Evolutionary conservation across 108 stramenopile species (phyloP), one percentile per base, ranked within the genome.

Genomic region (Cyclotella atomus): DNA sequence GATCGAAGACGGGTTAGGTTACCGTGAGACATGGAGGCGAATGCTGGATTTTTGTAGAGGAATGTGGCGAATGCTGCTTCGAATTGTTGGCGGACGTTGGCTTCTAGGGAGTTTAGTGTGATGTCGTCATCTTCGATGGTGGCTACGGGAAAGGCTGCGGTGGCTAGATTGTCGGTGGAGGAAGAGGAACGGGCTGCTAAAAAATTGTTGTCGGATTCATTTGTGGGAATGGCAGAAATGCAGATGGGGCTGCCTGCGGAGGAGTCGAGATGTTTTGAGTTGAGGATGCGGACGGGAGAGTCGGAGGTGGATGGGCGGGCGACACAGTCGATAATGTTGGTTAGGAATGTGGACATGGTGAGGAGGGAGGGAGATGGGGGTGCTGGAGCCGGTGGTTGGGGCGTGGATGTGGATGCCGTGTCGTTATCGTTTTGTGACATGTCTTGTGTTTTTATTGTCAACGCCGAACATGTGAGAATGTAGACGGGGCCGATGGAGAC

Each of bases 281-380:
- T 50, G 47, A 62, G 21, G 28, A 79, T 44, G 19, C 77, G 70
- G 49, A 79, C 71, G 33, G 77, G 77, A 2, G 65, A 71, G 35
- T 79, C 77, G 17, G 70, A 70, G 15, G 77, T 79, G 29, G 70
- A 71, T 27, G 77, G 77, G 0, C 57, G 70, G 12, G 77, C 77
- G 47, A 79, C 65, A 50, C 64, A 79, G 70, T 79, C 77, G 66
- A 79, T 79, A 24, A 79, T 79, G 36, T 62, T 62, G 57, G 54
- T 79, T 17, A 79, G 33, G 45, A 79, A 72, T 20, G 70, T 55
- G 1, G 54, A 66, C 70, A 79, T 79, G 36, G 6, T 71, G 23
- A 44, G 9, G 38, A 62, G 41, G 35, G 56, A 23, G 14, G 56
- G 5, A 30, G 56, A 30, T 1, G 52, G 21, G 52, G 52, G 20